These are phyloP conservation scores for Avena sativa DNA, from an alignment of 176 grass and related monocot species.

Conservation along the genomic window DNA sequence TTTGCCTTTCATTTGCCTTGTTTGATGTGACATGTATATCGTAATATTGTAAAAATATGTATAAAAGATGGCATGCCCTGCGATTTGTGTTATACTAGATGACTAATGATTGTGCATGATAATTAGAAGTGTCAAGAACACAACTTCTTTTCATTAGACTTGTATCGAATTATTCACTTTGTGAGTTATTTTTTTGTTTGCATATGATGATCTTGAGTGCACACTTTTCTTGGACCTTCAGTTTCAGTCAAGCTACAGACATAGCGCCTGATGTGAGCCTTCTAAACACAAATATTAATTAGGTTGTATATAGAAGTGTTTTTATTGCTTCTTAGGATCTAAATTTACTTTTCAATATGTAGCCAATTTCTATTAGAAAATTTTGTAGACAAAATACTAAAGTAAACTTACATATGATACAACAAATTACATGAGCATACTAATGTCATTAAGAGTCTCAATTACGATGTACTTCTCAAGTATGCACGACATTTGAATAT, in stretches of 20 bases:
- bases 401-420: background rate
- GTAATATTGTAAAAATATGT: too few species aligned
- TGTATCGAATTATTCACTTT: too few species aligned
- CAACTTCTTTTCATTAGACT: background rate
- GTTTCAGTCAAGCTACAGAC: too few species aligned
- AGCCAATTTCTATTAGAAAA: background rate
- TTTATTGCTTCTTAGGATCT: background rate
- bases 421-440: too few species aligned
- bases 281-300: background rate
- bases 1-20: too few species aligned
- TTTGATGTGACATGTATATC: too few species aligned
- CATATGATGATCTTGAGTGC: background rate
- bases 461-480: too few species aligned
- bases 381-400: background rate
- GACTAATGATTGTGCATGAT: background rate
- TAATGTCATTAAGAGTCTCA: too few species aligned
- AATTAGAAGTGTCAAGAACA: background rate
- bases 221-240: background rate
- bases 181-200: background rate
- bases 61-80: too few species aligned
- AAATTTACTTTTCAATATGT: background rate
- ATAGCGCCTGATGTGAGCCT: too few species aligned
- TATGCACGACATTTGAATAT: too few species aligned
- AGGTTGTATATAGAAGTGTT: background rate
- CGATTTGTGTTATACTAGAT: too few species aligned